Evolutionary conservation across 805 yeast species (phyloP), one percentile per base, ranked within the genome.

Genomic region (Saturnispora sekii): DNA sequence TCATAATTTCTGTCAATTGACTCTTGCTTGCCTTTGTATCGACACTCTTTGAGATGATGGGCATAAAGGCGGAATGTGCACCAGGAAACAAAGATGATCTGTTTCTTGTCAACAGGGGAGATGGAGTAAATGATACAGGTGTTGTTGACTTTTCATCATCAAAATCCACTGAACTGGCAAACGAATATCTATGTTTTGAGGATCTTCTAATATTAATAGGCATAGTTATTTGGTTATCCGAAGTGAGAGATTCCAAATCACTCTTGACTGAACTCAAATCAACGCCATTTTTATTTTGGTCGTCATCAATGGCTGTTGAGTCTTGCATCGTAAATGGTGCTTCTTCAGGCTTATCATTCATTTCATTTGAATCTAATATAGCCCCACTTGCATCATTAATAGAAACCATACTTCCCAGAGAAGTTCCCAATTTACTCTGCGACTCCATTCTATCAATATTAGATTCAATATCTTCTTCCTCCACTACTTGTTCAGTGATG

Each of bases 131-230:
- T 6, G 51, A 46, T n/a, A 43, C 38, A 8, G 60, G 56, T 1
- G 61, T 52, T 28, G 49, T 49, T 6, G 54, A 47, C 38, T 57
- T 62, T 50, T 65, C 69, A 45, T 65, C 62, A 47, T 65, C 69
- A 38, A 59, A 58, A 45, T 64, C 68, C 1, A 60, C 57, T 10
- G 59, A 51, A 9, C 60, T 50, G 4, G 59, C 56, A 45, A 63
- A 63, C 5, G 68, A 61, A 43, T 51, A 59, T 14, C 56, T 48
- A 47, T 50, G 58, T 14, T 45, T 48, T 15, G 26, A 21, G 26
- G 15, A n/a, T 16, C 18, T 43, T 12, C 38, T 36, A 31, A 57
- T 55, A 30, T 55, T 53, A 17, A 57, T 55, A 3, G 60, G 57
- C 30, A 38, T 44, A 8, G 46, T 21, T 32, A 41, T 8, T 41